Evolutionary conservation across 352 stramenopile genomes (phyloP), one percentile per base, ranked within the genome.

Genomic region (Phytophthora crassamura): DNA sequence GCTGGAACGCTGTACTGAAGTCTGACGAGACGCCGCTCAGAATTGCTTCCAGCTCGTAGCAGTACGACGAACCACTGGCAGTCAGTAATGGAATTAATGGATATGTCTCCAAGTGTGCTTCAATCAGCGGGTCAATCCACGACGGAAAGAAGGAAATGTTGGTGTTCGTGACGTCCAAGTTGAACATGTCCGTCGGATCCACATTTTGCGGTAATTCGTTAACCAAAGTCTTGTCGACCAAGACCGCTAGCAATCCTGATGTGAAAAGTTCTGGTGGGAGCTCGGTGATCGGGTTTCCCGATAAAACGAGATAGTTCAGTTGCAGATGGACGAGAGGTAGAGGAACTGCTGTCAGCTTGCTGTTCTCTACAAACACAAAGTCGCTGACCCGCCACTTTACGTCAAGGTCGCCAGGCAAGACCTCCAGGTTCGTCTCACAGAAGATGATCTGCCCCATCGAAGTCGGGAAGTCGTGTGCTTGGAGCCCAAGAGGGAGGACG

Each of bases 371-470:
- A 2, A 35, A 30, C 10, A 67, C 6, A 14, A 20, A 12, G 0
- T 43, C 55, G 1, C n/a, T 12, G 18, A n/a, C 1, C 5, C 45
- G 45, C 77, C 77, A 86, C 4, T 48, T 59, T 20, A 43, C 9
- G 42, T 81, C 51, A 10, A 88, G 33, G 40, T 84, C 41, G 9
- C 66, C 20, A 1, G 77, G 80, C 0, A 85, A 48, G 14, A 58
- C 25, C n/a, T 55, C 53, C 16, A 86, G 63, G n/a, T 78, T 80
- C 16, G 59, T 70, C 15, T 53, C 45, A 4, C 25, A 60, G 47
- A 85, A 60, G 33, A 69, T 64, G 11, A 86, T 48, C 41, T 82
- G 47, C 9, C 28, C n/a, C 4, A 84, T 48, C 0, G 33, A n/a
- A 1, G 10, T 25, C 1, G 79, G 77, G 49, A 86, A 84, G 33